Percentiles rank a stretch among this genome's conserved stretches.
These are phyloP conservation scores for Hypoxylon intermedium DNA, from an alignment of 495 filamentous ascomycete genomes.

Conservation along the genomic window DNA sequence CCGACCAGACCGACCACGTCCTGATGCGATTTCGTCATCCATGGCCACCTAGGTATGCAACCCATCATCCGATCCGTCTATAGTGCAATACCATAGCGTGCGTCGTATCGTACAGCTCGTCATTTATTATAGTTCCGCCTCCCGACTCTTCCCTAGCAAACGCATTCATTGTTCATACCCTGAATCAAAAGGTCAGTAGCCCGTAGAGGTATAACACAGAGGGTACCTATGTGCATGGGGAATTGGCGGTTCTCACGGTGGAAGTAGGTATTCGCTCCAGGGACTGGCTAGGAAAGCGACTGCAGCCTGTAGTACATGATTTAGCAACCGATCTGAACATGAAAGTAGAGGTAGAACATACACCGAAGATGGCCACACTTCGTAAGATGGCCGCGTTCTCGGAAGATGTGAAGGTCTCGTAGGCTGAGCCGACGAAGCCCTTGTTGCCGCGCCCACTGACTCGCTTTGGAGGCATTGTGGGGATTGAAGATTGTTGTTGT, in stretches of 20 bases:
- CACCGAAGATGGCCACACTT: constrained; percentile 75
- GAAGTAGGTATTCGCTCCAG: constrained; percentile 76
- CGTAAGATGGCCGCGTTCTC: constrained; percentile 80
- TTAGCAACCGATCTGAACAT: neutral
- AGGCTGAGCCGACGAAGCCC: constrained; percentile 55
- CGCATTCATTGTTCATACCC: constrained; percentile 8
- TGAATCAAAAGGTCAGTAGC: constrained; percentile 7
- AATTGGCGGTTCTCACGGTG: constrained; percentile 57
- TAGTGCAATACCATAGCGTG: neutral
- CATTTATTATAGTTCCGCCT: neutral
- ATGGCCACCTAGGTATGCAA: neutral
- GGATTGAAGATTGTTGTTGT: too few species aligned
- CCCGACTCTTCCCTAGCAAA: neutral
- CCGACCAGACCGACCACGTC: neutral
- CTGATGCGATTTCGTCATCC: constrained; percentile 1
- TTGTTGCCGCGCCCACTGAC: constrained; percentile 44
- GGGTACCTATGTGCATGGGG: neutral
- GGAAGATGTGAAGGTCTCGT: constrained; percentile 69
- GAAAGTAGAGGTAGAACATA: constrained; percentile 52
- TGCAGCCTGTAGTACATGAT: constrained; percentile 60
- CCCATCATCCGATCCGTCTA: constrained; percentile 8
- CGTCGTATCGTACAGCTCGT: constrained; percentile 28
- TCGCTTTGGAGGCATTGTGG: constrained; percentile 55
- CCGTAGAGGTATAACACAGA: neutral
- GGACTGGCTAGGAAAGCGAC: constrained; percentile 77